These are phyloP conservation scores for Aspergillus aculeatus DNA, from an alignment of 2,329 filamentous ascomycete genomes.

Conservation along the genomic window DNA sequence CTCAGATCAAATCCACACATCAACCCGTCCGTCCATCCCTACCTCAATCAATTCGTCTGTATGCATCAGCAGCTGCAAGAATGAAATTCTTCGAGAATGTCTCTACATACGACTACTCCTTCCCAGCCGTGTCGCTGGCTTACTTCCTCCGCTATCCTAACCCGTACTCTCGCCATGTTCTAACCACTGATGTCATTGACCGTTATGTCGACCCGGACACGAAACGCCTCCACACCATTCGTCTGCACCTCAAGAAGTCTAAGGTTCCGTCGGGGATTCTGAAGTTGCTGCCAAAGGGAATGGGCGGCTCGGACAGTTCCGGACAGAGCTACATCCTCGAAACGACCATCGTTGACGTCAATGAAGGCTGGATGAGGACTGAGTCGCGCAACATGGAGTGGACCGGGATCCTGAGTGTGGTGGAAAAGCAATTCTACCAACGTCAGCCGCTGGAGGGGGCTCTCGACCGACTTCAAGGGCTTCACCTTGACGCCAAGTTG, in stretches of 20 bases:
- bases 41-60: not conserved
- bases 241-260: conserved; percentile 63
- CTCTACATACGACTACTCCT: conserved; percentile 64
- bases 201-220: conserved; percentile 60
- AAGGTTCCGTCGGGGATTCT: conserved; percentile 62
- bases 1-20: no score
- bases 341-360: conserved; percentile 60
- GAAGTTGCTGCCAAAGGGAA: conserved; percentile 59
- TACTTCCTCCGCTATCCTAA: conserved; percentile 70
- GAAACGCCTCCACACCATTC: conserved; percentile 59
- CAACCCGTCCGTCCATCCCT: no score
- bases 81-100: conserved; percentile 56
- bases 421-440: conserved; percentile 60
- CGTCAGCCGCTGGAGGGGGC: conserved; percentile 40
- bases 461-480: conserved; percentile 24
- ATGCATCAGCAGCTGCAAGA: conserved; percentile 28
- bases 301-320: conserved; percentile 57
- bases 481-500: conserved; percentile 38
- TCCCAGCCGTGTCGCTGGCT: conserved; percentile 64
- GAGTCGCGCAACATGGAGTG: conserved; percentile 65
- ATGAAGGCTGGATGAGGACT: conserved; percentile 65
- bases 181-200: conserved; percentile 65
- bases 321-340: conserved; percentile 65
- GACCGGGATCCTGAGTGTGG: conserved; percentile 63
- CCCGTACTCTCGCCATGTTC: conserved; percentile 64